phyloP scores from a whole-genome alignment of 371 early-diverging fungal species.

The Mortierella sp. region DNA sequence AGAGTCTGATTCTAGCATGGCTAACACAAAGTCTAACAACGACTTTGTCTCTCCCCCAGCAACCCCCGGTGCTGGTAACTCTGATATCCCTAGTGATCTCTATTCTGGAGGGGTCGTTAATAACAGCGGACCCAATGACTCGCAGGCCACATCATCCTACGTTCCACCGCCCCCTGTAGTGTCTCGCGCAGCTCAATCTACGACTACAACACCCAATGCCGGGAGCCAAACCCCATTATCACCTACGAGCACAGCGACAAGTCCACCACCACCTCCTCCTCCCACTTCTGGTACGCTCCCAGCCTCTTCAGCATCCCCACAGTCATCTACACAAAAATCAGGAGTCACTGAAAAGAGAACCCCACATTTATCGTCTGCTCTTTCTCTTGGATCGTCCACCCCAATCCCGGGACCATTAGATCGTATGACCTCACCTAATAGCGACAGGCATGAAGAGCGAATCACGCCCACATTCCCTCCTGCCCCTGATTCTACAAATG shows the following conservation, averaged over 20 bases:
- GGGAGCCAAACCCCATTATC: conserved; percentile 5
- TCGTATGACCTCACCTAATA: neutral
- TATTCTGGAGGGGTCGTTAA: neutral
- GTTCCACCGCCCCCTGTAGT: conserved; percentile 11
- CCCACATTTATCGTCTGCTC: neutral
- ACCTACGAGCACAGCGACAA: conserved; percentile 18
- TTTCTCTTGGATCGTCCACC: conserved; percentile 18
- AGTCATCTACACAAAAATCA: neutral
- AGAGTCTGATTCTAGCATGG: neutral
- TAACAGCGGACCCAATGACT: neutral
- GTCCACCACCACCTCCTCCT: conserved; percentile 13
- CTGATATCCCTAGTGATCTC: no score
- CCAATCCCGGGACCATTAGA: conserved; percentile 50
- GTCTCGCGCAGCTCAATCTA: conserved; percentile 4
- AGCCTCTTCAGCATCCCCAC: neutral
- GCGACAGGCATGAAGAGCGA: no score
- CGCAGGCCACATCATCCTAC: neutral
- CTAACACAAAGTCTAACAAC: conserved; percentile 10
- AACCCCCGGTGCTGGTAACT: neutral
- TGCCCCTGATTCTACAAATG: no score
- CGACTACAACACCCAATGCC: neutral
- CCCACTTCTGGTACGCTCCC: conserved; percentile 2
- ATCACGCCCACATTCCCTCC: no score
- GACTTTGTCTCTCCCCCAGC: conserved; percentile 16
- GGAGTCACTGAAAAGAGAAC: neutral